These are phyloP conservation scores for Coemansia sp. DNA, from an alignment of 192 early-diverging fungal genomes.

Conservation along the genomic window DNA sequence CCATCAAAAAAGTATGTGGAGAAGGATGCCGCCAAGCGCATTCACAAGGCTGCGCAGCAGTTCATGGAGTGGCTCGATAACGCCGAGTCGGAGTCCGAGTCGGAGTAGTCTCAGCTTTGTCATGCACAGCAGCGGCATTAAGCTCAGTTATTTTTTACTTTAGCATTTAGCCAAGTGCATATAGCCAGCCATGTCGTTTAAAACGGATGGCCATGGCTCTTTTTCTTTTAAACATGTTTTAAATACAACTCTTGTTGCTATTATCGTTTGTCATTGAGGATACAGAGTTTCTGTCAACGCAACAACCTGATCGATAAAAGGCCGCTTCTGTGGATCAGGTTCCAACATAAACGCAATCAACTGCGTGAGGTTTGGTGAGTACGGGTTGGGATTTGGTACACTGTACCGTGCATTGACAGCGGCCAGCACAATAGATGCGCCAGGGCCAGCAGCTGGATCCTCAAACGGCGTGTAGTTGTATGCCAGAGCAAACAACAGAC, in stretches of 20 bases:
- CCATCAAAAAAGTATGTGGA: conserved; percentile 80
- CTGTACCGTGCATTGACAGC: conserved; percentile 65
- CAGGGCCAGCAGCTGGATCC: conserved; percentile 61
- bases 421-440: conserved; percentile 70
- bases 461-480: conserved; percentile 73
- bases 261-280: background rate
- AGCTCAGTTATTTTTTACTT: conserved; percentile 7
- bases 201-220: too few species aligned
- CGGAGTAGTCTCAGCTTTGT: conserved; percentile 8
- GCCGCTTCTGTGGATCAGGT: conserved; percentile 59
- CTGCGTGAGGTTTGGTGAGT: conserved; percentile 58
- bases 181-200: too few species aligned
- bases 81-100: conserved; percentile 82
- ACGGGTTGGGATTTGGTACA: conserved; percentile 55
- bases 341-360: conserved; percentile 64
- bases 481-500: conserved; percentile 71
- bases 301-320: conserved; percentile 62
- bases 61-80: conserved; percentile 90
- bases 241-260: background rate
- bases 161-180: background rate
- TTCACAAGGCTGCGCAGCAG: conserved; percentile 80
- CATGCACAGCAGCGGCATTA: too few species aligned
- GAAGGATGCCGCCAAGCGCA: conserved; percentile 72
- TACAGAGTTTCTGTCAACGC: conserved; percentile 33
- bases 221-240: background rate